Evolutionary conservation across 208 protist species (phyloP), one percentile per base, ranked within the genome.

Genomic region (Trypanosoma rangeli): DNA sequence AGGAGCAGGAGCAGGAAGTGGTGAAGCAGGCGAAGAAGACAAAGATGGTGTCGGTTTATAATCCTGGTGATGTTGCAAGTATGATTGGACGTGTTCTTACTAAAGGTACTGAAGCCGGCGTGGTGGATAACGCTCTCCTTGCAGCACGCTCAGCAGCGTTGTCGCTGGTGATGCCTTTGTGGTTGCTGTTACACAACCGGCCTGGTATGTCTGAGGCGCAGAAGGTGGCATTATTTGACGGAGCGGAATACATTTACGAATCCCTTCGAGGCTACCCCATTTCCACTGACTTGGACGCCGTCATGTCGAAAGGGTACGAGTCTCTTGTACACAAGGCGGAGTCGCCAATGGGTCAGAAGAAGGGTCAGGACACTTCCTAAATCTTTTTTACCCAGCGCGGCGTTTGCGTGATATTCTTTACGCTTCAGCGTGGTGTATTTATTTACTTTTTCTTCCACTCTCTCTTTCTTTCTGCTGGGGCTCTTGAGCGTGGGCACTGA

Each of bases 111-210:
- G 35, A 15, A 54, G 28, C 16, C 3, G 57, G 44, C 2, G 68
- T 56, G 35, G 44, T 10, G 10, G 61, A 8, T 52, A 26, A 7
- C 5, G 28, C 16, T 33, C 3, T 31, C 15, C 22, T 39, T 44
- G 22, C 39, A 18, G 61, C 69, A 5, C 57, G 61, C 49, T 37
- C n/a, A 46, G 29, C 62, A 5, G 61, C 62, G 28, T 33, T 68
- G 35, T 59, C 62, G 15, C 42, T 74, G 28, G 24, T 55, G 28
- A 5, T 68, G n/a, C 61, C 69, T 26, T 61, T 74, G 13, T 68
- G 50, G n/a, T 33, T 68, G 15, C 37, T 74, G 29, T 28, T 73
- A 37, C 60, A 58, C 0, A 15, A 35, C 1, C 28, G 35, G n/a
- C 49, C 28, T 8, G 26, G 7, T 1, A n/a, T 64, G 9, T n/a